Evolutionary conservation across 163 green algal species (phyloP), one percentile per base, ranked within the genome.

Genomic region (Scenedesmus sp.): DNA sequence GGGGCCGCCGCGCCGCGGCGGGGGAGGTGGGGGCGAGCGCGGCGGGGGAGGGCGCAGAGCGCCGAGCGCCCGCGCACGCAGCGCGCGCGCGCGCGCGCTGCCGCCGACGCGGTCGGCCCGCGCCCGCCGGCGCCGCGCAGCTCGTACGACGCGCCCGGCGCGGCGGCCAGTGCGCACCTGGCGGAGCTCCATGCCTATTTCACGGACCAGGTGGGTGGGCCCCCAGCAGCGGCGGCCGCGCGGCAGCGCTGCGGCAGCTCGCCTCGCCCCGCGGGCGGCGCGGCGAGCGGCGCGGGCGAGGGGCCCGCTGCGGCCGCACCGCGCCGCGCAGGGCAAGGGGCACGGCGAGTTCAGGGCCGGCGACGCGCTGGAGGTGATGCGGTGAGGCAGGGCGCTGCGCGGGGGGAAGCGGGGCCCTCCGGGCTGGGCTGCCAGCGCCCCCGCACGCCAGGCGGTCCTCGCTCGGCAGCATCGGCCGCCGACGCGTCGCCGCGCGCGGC

Each of bases 361-460:
- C 33, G 62, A 70, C 36, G 62, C 62, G 39, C 31, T 70, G 36
- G 62, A 70, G 62, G 20, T 56, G 24, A 13, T 20, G 26, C 4
- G 24, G 36, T 63, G 18, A 26, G 18, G 53, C 53, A 33, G 18
- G 4, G 4, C n/a, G n/a, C n/a, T n/a, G n/a, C n/a, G 54, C 54
- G 39, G 33, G 6, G 54, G 39, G 57, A 10, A 45, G 57, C 57
- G 45, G 26, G 10, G 9, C 24, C 39, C 24, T 60, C 51, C 7
- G 51, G 51, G n/a, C 10, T 60, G 51, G 9, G n/a, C 51, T 33
- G 51, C 39, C 17, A 13, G 9, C 51, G 22, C 9, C 17, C 17
- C 5, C 17, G 6, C 6, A 60, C 51, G 22, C 9, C n/a, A 60
- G 11, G 51, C 51, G 22, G 20, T 9, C 60, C 48, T 47, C 0